Conservation (phyloP, 2,329 filamentous ascomycete species). For the Penicillium occitanis region DNA sequence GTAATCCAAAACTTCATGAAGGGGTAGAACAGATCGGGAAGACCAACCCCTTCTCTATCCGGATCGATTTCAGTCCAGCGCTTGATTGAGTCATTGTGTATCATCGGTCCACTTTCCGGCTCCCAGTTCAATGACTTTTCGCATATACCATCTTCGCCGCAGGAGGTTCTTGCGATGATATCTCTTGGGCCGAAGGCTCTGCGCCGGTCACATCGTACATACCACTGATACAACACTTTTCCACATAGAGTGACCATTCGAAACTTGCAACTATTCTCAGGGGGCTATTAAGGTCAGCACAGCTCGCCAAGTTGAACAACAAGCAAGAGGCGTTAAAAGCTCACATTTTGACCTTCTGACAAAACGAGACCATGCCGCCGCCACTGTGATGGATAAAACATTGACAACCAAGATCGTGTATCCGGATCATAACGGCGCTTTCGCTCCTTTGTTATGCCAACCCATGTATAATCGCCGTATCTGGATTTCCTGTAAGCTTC, state of each 20-base stretch:
- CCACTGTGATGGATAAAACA: conserved; percentile 10
- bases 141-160: conserved; percentile 3
- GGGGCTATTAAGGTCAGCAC: conserved; percentile 1
- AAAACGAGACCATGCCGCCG: conserved; percentile 12
- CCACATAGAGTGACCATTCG: conserved; percentile 10
- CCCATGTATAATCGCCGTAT: conserved; percentile 4
- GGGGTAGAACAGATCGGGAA: conserved; percentile 1
- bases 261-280: conserved; percentile 11
- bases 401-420: conserved; percentile 1
- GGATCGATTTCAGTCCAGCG: conserved; percentile 13
- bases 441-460: conserved; percentile 3
- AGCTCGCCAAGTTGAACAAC: not conserved
- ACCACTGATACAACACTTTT: conserved; percentile 9
- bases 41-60: conserved; percentile 1
- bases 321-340: not conserved
- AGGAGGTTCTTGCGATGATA: not conserved
- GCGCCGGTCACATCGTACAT: not conserved
- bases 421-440: conserved; percentile 15
- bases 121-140: conserved; percentile 4
- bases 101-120: not conserved
- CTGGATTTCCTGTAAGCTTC: not conserved
- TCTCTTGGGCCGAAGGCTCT: conserved; percentile 10
- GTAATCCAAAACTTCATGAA: conserved; percentile 17
- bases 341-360: conserved; percentile 8
- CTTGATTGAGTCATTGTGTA: conserved; percentile 4